These are phyloP conservation scores for Leucosporidium yakuticum DNA, from an alignment of 768 basidiomycete species.

Conservation along the genomic window DNA sequence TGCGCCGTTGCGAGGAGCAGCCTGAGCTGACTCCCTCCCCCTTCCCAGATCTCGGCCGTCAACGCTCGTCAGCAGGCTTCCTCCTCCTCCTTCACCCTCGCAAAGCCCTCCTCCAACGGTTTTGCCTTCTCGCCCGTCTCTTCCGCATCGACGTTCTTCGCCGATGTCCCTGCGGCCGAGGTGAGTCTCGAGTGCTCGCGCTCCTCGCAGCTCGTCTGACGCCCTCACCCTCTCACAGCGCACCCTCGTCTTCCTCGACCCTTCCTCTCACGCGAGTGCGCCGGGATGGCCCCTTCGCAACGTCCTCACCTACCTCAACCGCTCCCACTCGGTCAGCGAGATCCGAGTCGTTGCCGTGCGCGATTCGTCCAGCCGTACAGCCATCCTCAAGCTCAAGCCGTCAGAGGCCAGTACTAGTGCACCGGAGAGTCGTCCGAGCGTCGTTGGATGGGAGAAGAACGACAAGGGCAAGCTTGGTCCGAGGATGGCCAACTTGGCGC, in stretches of 20 bases:
- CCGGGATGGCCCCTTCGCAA: conserved; percentile 94
- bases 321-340: conserved; percentile 49
- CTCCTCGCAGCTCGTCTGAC: neutral
- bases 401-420: neutral
- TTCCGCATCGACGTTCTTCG: conserved; percentile 27
- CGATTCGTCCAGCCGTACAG: conserved; percentile 43
- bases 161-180: neutral
- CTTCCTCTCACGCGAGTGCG: conserved; percentile 65
- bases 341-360: conserved; percentile 73
- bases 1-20: neutral
- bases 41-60: neutral
- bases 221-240: conserved; percentile 41
- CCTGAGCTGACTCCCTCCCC: neutral
- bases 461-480: conserved; percentile 78
- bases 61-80: neutral
- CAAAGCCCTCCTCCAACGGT: neutral
- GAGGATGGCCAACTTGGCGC: conserved; percentile 79
- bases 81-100: neutral
- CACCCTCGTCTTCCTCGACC: conserved; percentile 70
- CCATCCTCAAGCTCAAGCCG: conserved; percentile 2
- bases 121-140: conserved; percentile 10
- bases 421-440: conserved; percentile 48
- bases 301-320: conserved; percentile 64
- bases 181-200: neutral
- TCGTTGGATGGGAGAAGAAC: conserved; percentile 96